These are phyloP conservation scores for Apium graveolens DNA, from an alignment of 129 eudicot species.

Conservation along the genomic window DNA sequence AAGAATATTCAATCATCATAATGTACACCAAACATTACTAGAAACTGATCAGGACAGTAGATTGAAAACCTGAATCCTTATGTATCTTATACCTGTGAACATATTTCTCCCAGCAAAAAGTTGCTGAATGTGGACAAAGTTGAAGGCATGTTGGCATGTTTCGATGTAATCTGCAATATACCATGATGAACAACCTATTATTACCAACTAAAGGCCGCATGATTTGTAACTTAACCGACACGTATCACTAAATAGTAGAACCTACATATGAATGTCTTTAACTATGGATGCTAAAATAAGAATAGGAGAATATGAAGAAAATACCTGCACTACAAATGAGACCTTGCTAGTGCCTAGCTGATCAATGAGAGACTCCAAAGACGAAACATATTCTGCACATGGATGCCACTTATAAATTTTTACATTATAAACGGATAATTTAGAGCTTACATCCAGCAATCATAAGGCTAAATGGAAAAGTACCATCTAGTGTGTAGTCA, in stretches of 20 bases:
- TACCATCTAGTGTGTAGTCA: constrained; percentile 91
- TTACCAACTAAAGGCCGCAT: background rate
- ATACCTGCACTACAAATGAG: constrained; percentile 90
- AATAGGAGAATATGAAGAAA: too few relatives aligned
- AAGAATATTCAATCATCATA: constrained; percentile 6
- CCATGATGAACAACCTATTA: constrained; percentile 15
- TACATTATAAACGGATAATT: background rate
- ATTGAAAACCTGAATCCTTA: background rate
- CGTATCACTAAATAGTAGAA: background rate
- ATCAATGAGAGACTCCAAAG: constrained; percentile 65
- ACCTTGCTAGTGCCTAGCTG: constrained; percentile 59
- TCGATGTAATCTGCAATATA: constrained; percentile 55
- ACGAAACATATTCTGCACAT: constrained; percentile 72
- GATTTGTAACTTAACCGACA: background rate
- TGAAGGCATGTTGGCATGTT: constrained; percentile 94
- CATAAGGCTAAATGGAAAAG: background rate
- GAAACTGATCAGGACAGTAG: background rate
- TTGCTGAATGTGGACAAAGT: constrained; percentile 86
- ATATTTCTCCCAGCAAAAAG: constrained; percentile 94
- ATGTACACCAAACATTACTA: background rate
- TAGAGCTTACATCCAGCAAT: background rate
- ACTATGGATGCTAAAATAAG: too few relatives aligned
- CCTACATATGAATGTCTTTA: too few relatives aligned
- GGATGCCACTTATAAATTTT: background rate
- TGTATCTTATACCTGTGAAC: constrained; percentile 63